A percentile compares a stretch with the other conserved stretches of the same genome.
phyloP scores from a whole-genome alignment of 495 filamentous ascomycete genomes.

The Xanthoparmelia taractica region DNA sequence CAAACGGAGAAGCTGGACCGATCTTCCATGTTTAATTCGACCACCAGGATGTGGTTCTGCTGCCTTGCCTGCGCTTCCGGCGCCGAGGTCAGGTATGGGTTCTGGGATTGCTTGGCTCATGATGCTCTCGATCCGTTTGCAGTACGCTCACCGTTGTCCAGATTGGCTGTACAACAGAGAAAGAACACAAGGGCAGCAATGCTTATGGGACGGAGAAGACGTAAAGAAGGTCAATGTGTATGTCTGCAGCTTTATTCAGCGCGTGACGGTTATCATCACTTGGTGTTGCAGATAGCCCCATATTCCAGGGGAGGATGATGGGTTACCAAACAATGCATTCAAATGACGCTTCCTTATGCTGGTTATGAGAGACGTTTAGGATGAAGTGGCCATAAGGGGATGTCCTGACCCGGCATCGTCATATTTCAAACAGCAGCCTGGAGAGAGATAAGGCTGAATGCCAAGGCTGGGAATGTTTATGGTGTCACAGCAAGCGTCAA shows the following conservation, averaged over 20 bases:
- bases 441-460: not conserved
- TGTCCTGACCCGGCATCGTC: not conserved
- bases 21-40: slow-evolving; percentile 58
- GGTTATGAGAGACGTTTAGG: not conserved
- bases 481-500: too few relatives aligned
- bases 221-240: not conserved
- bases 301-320: not conserved
- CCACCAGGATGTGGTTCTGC: slow-evolving; percentile 53
- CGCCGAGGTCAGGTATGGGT: slow-evolving; percentile 25
- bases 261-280: not conserved
- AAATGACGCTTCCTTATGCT: not conserved
- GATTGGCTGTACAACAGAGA: too few relatives aligned
- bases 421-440: not conserved
- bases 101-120: slow-evolving; percentile 17
- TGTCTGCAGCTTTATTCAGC: not conserved
- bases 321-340: not conserved
- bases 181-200: not conserved
- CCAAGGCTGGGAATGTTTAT: not conserved
- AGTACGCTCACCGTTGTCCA: not conserved
- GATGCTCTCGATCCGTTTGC: not conserved
- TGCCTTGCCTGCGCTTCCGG: slow-evolving; percentile 27
- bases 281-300: not conserved
- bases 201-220: not conserved
- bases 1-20: slow-evolving; percentile 58
- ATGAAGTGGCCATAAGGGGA: not conserved